Conservation (phyloP, 2,329 filamentous ascomycete species). For the Scedosporium dehoogii region DNA sequence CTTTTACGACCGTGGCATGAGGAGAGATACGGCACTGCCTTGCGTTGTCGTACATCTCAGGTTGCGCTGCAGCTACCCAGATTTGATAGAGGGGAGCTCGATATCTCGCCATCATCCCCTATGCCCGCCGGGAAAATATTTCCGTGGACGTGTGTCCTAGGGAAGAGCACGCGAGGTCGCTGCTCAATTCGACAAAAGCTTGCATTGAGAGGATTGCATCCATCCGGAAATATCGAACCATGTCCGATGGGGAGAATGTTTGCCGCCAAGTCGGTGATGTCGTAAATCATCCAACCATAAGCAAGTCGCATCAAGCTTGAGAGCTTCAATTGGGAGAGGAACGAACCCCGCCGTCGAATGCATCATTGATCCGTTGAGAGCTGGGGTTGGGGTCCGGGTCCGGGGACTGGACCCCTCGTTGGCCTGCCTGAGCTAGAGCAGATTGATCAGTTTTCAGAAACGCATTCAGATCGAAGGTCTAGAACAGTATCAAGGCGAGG, state of each 20-base stretch:
- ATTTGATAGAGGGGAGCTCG: neutral
- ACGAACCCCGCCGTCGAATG: neutral
- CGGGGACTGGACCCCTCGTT: too few relatives aligned
- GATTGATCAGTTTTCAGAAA: too few relatives aligned
- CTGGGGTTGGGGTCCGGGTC: too few relatives aligned
- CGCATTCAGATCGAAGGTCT: too few relatives aligned
- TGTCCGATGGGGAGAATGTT: too few relatives aligned
- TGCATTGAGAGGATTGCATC: too few relatives aligned
- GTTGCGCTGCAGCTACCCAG: neutral
- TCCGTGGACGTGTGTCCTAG: neutral
- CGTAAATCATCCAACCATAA: conserved; percentile 4
- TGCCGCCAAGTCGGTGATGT: neutral
- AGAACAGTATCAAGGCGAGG: too few relatives aligned
- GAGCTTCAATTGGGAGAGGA: neutral
- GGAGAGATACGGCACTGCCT: neutral
- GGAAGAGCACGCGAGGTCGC: too few relatives aligned
- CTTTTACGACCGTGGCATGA: neutral
- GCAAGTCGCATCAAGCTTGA: neutral
- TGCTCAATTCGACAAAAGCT: too few relatives aligned
- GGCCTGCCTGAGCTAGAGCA: too few relatives aligned
- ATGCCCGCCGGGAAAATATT: neutral
- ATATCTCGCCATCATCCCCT: neutral
- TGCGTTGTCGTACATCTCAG: neutral
- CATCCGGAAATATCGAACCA: too few relatives aligned
- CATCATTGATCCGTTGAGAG: too few relatives aligned